Conservation (phyloP, 495 filamentous ascomycete genomes). For the Staphylotrichum tortipilum region DNA sequence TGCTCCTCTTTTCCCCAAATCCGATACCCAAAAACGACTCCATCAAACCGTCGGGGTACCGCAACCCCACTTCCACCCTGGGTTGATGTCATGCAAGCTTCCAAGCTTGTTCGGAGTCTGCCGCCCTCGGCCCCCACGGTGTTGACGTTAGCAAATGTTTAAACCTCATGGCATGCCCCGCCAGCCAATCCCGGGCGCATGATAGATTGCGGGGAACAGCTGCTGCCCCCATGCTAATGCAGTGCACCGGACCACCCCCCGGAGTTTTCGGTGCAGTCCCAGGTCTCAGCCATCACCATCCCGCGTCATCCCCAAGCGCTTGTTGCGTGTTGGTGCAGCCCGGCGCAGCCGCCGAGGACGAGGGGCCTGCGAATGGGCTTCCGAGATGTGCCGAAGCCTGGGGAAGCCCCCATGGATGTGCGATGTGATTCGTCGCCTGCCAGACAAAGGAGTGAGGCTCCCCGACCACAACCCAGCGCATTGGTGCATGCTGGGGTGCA, state of each 20-base stretch:
- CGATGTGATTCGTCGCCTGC: neutral
- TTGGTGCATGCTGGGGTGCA: neutral
- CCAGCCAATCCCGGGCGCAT: slow-evolving; percentile 6
- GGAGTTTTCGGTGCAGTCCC: neutral
- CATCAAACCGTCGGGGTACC: neutral
- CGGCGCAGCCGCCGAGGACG: neutral
- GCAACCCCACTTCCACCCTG: neutral
- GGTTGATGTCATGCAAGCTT: neutral
- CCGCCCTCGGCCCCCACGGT: slow-evolving; percentile 15
- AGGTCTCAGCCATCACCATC: neutral
- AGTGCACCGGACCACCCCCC: slow-evolving; percentile 8
- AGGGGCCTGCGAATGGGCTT: neutral
- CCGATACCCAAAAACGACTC: no score
- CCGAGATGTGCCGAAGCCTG: neutral
- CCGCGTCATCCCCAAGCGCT: neutral
- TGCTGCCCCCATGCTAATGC: slow-evolving; percentile 13
- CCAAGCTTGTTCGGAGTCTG: neutral
- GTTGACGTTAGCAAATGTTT: slow-evolving; percentile 21
- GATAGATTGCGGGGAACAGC: slow-evolving; percentile 18
- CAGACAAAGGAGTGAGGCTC: slow-evolving; percentile 2
- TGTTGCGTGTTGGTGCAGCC: neutral
- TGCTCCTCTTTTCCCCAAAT: no score
- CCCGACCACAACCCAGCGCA: neutral
- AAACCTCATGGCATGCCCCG: slow-evolving; percentile 19
- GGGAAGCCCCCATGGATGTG: neutral